These are phyloP conservation scores for Pyrus pyrifolia DNA, from an alignment of 306 rosid genomes.

Conservation along the genomic window DNA sequence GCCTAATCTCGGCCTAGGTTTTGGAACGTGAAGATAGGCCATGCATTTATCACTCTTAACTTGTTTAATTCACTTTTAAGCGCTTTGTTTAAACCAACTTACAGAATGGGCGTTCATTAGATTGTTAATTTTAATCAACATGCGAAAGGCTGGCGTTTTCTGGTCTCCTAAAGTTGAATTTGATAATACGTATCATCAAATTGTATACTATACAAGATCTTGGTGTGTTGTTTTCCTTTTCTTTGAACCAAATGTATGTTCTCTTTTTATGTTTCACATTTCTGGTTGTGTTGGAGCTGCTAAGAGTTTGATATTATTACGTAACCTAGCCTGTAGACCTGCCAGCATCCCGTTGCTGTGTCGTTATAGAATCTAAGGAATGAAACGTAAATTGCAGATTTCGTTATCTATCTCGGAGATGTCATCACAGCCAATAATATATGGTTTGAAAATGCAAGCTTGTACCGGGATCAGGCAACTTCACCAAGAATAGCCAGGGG, in stretches of 20 bases:
- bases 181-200: no score
- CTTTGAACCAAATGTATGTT: neutral
- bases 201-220: no score
- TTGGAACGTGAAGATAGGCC: neutral
- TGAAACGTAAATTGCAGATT: conserved; percentile 36
- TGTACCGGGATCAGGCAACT: conserved; percentile 73
- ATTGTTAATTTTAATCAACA: neutral
- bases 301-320: neutral
- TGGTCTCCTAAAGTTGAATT: no score
- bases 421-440: conserved; percentile 76
- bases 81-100: neutral
- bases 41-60: no score
- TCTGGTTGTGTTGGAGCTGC: no score
- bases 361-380: neutral
- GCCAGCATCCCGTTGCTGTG: neutral
- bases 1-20: neutral
- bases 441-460: conserved; percentile 57
- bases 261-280: no score
- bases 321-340: neutral
- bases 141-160: neutral
- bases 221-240: neutral
- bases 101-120: neutral
- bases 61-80: neutral
- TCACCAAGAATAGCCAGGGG: conserved; percentile 64
- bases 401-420: conserved; percentile 91